phyloP scores from a whole-genome alignment of 768 basidiomycete species.

The Tulasnella sp. region DNA sequence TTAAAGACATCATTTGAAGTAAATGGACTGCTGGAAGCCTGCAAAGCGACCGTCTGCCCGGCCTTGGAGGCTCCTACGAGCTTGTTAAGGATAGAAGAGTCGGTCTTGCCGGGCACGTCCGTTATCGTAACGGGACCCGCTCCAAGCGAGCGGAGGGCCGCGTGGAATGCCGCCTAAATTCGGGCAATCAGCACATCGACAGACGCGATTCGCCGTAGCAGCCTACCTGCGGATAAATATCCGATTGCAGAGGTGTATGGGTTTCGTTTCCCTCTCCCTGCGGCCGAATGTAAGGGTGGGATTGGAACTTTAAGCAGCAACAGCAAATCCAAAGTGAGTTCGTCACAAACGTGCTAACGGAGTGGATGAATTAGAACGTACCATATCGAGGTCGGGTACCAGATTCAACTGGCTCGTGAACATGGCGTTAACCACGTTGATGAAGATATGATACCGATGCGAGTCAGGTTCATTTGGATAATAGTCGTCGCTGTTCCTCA shows the following conservation, averaged over 20 bases:
- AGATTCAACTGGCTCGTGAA: constrained; percentile 29
- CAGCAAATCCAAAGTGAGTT: not conserved
- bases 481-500: constrained; percentile 24
- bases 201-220: not conserved
- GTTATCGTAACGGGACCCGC: constrained; percentile 27
- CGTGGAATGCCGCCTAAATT: constrained; percentile 26
- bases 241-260: not conserved
- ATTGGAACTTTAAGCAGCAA: constrained; percentile 25
- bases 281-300: constrained; percentile 26
- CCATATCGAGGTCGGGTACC: constrained; percentile 27
- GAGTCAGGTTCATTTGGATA: constrained; percentile 26
- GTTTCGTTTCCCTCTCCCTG: not conserved
- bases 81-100: constrained; percentile 23
- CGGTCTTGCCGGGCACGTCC: constrained; percentile 28
- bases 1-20: too few relatives aligned
- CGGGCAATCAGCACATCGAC: not conserved
- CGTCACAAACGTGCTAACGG: not conserved
- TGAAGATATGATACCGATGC: constrained; percentile 27
- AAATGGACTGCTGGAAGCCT: constrained; percentile 22
- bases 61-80: constrained; percentile 23
- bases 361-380: not conserved
- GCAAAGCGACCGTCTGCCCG: constrained; percentile 24
- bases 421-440: constrained; percentile 24
- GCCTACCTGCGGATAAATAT: constrained; percentile 19
- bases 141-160: constrained; percentile 26